These are phyloP conservation scores for Alternaria arborescens DNA, from an alignment of 2,329 filamentous ascomycete genomes.

Conservation along the genomic window DNA sequence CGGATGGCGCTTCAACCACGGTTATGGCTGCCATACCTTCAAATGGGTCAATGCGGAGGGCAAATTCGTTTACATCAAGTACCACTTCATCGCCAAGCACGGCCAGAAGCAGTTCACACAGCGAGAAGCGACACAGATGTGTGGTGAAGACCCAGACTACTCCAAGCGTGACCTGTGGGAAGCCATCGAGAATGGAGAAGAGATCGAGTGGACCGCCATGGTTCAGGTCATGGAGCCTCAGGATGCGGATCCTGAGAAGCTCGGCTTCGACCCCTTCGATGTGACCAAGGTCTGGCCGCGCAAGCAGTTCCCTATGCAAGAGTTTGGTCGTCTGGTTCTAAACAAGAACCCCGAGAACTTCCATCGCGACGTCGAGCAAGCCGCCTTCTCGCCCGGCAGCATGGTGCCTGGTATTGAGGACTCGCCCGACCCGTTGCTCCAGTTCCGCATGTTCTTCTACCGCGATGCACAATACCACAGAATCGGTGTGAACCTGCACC, in stretches of 20 bases:
- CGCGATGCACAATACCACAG: slow-evolving; percentile 62
- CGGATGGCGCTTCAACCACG: slow-evolving; percentile 53
- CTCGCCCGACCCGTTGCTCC: slow-evolving; percentile 32
- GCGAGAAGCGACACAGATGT: slow-evolving; percentile 56
- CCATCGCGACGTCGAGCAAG: slow-evolving; percentile 52
- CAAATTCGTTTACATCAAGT: slow-evolving; percentile 62
- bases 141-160: slow-evolving; percentile 61
- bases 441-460: slow-evolving; percentile 39
- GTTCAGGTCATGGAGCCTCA: slow-evolving; percentile 59
- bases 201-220: slow-evolving; percentile 56
- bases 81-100: slow-evolving; percentile 58
- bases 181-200: slow-evolving; percentile 54
- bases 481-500: slow-evolving; percentile 62
- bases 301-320: slow-evolving; percentile 58
- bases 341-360: slow-evolving; percentile 65
- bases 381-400: slow-evolving; percentile 58
- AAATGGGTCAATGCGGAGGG: slow-evolving; percentile 59
- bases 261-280: slow-evolving; percentile 64
- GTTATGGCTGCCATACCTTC: slow-evolving; percentile 60
- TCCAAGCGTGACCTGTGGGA: slow-evolving; percentile 59
- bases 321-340: slow-evolving; percentile 60
- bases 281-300: slow-evolving; percentile 64
- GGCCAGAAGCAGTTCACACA: slow-evolving; percentile 60
- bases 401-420: slow-evolving; percentile 63
- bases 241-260: slow-evolving; percentile 57